Evolutionary conservation across 2,329 filamentous ascomycete genomes (phyloP).

Genomic region (Sporothrix brasiliensis): DNA sequence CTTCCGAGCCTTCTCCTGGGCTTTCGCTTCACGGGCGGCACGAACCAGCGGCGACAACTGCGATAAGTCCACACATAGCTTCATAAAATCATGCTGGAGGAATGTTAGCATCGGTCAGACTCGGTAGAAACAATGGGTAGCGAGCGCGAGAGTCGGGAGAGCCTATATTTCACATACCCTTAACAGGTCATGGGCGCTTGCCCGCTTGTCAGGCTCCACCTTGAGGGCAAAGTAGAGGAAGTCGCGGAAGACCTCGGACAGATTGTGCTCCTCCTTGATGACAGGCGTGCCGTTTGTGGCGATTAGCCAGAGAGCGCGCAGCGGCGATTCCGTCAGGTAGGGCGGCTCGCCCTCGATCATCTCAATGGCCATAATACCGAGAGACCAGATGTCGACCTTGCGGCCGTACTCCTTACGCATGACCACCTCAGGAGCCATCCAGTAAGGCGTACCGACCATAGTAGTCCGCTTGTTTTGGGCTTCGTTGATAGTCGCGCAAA

Average conservation of each 20-base stretch:
- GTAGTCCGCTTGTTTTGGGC: constrained; percentile 96
- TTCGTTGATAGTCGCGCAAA: constrained; percentile 98
- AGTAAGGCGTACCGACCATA: constrained; percentile 98
- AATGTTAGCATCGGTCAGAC: constrained; percentile 35
- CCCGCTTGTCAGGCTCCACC: constrained; percentile 95
- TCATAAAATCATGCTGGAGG: constrained; percentile 76
- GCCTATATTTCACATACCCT: constrained; percentile 64
- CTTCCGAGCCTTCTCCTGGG: constrained; percentile 79
- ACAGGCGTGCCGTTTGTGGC: constrained; percentile 93
- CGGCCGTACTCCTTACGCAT: constrained; percentile 96
- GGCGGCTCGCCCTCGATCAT: constrained; percentile 99
- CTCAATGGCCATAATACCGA: constrained; percentile 99
- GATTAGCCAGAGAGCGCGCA: constrained; percentile 92
- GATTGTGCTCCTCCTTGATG: constrained; percentile 87
- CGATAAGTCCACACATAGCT: constrained; percentile 69
- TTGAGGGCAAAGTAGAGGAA: constrained; percentile 92
- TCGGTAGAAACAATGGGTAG: too few relatives aligned
- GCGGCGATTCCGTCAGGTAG: constrained; percentile 91
- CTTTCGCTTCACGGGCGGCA: constrained; percentile 80
- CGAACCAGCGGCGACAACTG: constrained; percentile 85
- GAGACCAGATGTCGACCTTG: constrained; percentile 97
- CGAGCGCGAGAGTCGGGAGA: constrained; percentile 23
- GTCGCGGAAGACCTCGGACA: constrained; percentile 82
- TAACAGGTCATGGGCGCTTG: constrained; percentile 89
- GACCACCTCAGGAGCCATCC: constrained; percentile 99